Conservation (phyloP, 2,329 filamentous ascomycete species). For the Dactylellina parvicollis region DNA sequence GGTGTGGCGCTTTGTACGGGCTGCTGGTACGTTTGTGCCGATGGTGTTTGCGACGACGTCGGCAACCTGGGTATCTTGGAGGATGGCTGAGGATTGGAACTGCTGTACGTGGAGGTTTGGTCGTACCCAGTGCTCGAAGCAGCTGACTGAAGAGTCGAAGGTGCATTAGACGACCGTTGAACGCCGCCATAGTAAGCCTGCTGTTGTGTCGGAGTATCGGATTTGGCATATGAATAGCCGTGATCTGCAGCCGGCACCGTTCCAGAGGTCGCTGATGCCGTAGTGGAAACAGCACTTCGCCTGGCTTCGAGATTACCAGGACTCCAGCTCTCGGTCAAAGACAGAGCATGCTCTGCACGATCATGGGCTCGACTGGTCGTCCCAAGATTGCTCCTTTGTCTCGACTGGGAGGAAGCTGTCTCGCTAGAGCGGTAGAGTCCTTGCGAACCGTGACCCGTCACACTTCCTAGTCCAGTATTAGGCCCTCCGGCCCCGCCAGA, state of each 20-base stretch:
- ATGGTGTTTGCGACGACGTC: background rate
- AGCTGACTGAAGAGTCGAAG: background rate
- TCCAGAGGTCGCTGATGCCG: background rate
- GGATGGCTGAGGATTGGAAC: slow-evolving; percentile 3
- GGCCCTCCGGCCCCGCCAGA: background rate
- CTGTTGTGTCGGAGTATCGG: background rate
- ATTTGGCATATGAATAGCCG: slow-evolving; percentile 18
- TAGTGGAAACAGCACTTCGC: background rate
- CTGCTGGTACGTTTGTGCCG: slow-evolving; percentile 6
- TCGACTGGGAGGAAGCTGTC: background rate
- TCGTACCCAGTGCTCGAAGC: background rate
- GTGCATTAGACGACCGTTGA: slow-evolving; percentile 7
- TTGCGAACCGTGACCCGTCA: slow-evolving; percentile 4
- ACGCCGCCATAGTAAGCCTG: background rate
- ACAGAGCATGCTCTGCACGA: slow-evolving; percentile 22
- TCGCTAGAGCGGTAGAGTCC: slow-evolving; percentile 16
- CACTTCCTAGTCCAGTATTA: slow-evolving; percentile 7
- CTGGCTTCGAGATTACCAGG: no score
- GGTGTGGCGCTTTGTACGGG: slow-evolving; percentile 10
- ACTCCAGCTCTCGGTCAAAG: slow-evolving; percentile 10
- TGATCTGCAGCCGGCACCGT: background rate
- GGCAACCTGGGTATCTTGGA: background rate
- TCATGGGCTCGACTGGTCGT: slow-evolving; percentile 1
- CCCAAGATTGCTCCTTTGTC: slow-evolving; percentile 18
- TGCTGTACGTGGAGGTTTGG: slow-evolving; percentile 1